Evolutionary conservation across 1,284 basidiomycete species (phyloP).

Genomic region (Stygiomarasmius scandens): DNA sequence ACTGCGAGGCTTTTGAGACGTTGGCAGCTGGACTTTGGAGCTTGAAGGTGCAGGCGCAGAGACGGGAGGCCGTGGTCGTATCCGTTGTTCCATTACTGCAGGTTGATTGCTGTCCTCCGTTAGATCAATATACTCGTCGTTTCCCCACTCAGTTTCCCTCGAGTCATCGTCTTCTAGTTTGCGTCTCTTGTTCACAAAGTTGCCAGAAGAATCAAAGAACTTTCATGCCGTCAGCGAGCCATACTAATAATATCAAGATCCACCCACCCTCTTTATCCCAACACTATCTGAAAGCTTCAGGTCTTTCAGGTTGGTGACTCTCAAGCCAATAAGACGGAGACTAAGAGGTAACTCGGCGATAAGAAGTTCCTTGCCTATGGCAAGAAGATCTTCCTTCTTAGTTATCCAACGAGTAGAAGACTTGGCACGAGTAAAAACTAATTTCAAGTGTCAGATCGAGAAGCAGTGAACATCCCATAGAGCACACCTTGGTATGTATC

Average conservation of each 20-base stretch:
- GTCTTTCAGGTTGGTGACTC: constrained; percentile 86
- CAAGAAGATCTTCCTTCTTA: constrained; percentile 78
- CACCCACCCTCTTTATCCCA: constrained; percentile 65
- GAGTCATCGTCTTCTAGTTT: constrained; percentile 28
- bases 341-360: constrained; percentile 77
- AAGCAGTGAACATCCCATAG: background rate
- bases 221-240: background rate
- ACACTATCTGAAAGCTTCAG: constrained; percentile 52
- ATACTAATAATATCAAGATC: constrained; percentile 1
- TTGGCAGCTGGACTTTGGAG: constrained; percentile 3
- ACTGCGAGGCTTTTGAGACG: constrained; percentile 9
- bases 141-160: constrained; percentile 26
- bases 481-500: constrained; percentile 72
- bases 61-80: constrained; percentile 24
- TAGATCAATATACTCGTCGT: constrained; percentile 45
- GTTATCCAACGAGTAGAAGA: constrained; percentile 77
- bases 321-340: constrained; percentile 79
- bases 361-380: constrained; percentile 84
- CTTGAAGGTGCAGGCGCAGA: constrained; percentile 18
- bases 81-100: background rate
- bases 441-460: background rate
- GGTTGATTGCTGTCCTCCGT: constrained; percentile 22
- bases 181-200: constrained; percentile 42
- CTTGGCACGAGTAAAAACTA: constrained; percentile 82
- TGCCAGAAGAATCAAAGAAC: background rate